Conservation (phyloP, 179 eudicot species). For the Pouteria campechiana region DNA sequence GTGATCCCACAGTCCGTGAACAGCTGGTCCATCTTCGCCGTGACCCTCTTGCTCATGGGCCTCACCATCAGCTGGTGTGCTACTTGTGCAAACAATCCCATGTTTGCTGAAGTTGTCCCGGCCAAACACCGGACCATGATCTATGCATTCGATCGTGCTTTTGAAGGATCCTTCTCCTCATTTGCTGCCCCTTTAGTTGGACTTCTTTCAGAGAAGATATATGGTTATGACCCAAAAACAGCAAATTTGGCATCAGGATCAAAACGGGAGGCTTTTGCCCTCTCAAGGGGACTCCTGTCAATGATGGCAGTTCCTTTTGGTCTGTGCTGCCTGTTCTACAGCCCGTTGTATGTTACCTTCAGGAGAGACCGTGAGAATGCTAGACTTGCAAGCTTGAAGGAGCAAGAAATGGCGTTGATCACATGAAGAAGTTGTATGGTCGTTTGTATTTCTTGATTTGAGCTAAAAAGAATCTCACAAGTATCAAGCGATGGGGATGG, state of each 20-base stretch:
- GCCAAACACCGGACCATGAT: slow-evolving; percentile 85
- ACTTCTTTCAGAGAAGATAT: slow-evolving; percentile 75
- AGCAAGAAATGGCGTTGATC: slow-evolving; percentile 42
- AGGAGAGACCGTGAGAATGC: slow-evolving; percentile 61
- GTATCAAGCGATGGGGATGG: too few species aligned
- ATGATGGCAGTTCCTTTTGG: slow-evolving; percentile 96
- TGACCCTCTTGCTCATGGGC: slow-evolving; percentile 80
- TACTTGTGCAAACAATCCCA: slow-evolving; percentile 71
- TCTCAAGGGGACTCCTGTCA: slow-evolving; percentile 70
- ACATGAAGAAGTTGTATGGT: too few species aligned
- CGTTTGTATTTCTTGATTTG: too few species aligned
- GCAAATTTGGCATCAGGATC: slow-evolving; percentile 54
- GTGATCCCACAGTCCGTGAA: slow-evolving; percentile 51
- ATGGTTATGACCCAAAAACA: slow-evolving; percentile 64
- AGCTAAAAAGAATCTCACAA: too few species aligned
- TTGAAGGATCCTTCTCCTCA: slow-evolving; percentile 82
- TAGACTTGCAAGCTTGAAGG: slow-evolving; percentile 42
- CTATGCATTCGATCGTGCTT: slow-evolving; percentile 91
- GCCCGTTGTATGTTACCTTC: slow-evolving; percentile 58
- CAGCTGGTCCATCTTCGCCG: slow-evolving; percentile 42
- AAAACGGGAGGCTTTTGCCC: slow-evolving; percentile 53
- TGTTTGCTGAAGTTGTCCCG: slow-evolving; percentile 94
- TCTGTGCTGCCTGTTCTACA: slow-evolving; percentile 70
- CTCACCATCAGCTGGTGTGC: slow-evolving; percentile 80
- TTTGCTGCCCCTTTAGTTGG: slow-evolving; percentile 95